A percentile compares a stretch with the other conserved stretches of the same genome.
These are phyloP conservation scores for Coelastrella sp. DNA, from an alignment of 139 green algal species.

Conservation along the genomic window DNA sequence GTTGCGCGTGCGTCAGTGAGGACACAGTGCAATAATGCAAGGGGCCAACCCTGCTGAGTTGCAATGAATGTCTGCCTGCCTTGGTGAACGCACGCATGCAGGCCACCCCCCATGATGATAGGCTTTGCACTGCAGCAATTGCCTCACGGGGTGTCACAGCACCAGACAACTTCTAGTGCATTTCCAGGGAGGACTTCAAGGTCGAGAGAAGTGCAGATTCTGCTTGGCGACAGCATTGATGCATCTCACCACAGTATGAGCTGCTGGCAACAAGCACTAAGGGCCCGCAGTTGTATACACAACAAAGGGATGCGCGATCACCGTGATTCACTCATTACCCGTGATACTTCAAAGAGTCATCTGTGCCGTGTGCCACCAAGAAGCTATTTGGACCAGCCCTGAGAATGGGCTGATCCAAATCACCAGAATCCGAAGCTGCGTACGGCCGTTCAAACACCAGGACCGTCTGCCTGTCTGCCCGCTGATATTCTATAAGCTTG, in stretches of 20 bases:
- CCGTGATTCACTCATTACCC: neutral
- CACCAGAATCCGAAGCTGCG: neutral
- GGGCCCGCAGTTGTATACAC: neutral
- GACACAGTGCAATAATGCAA: neutral
- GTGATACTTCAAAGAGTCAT: constrained; percentile 3
- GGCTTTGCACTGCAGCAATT: too few species aligned
- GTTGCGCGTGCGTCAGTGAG: too few species aligned
- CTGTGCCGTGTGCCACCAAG: neutral
- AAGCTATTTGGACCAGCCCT: neutral
- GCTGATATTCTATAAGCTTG: neutral
- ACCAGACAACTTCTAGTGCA: too few species aligned
- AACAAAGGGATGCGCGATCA: neutral
- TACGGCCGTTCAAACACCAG: constrained; percentile 19
- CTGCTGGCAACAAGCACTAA: neutral
- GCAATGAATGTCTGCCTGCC: too few species aligned
- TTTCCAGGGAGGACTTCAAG: too few species aligned
- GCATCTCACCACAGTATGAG: too few species aligned
- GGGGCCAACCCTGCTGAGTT: neutral
- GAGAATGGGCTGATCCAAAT: neutral
- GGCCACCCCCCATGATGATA: too few species aligned
- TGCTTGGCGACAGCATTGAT: too few species aligned
- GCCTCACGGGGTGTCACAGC: too few species aligned
- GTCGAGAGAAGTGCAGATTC: too few species aligned
- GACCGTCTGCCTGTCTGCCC: neutral
- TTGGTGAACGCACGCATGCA: too few species aligned